phyloP scores from a whole-genome alignment of 2,329 filamentous ascomycete species.

The Epicoccum nigrum region DNA sequence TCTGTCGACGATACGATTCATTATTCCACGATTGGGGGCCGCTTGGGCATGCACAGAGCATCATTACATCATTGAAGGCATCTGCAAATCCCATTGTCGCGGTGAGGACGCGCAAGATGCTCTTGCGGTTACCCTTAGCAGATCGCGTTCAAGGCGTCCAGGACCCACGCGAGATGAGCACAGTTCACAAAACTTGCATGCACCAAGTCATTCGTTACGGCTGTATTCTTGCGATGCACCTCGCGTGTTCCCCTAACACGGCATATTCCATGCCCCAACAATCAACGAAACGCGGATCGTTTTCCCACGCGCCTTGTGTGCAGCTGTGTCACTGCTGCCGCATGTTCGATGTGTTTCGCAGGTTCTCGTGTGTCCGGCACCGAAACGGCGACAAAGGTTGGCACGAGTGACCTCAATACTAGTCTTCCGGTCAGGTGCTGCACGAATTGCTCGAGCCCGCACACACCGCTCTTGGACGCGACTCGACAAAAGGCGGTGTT shows the following conservation, averaged over 20 bases:
- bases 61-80: conserved; percentile 27
- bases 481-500: conserved; percentile 19
- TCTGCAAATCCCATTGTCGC: conserved; percentile 13
- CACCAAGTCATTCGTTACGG: conserved; percentile 12
- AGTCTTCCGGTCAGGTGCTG: conserved; percentile 16
- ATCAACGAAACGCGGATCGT: conserved; percentile 20
- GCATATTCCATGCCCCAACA: conserved; percentile 24
- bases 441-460: conserved; percentile 1
- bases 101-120: conserved; percentile 13
- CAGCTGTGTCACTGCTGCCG: conserved; percentile 12
- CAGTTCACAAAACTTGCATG: conserved; percentile 5
- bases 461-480: conserved; percentile 15
- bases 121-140: conserved; percentile 6
- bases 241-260: conserved; percentile 18
- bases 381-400: neutral
- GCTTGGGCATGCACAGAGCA: conserved; percentile 17
- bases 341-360: conserved; percentile 2
- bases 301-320: conserved; percentile 21
- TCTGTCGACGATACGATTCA: conserved; percentile 4
- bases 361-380: neutral
- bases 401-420: conserved; percentile 1
- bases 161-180: conserved; percentile 12
- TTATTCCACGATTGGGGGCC: conserved; percentile 16
- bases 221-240: conserved; percentile 19
- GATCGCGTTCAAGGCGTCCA: conserved; percentile 9